These are phyloP conservation scores for Fusarium pseudonygamai DNA, from an alignment of 2,329 filamentous ascomycete genomes.

Conservation along the genomic window DNA sequence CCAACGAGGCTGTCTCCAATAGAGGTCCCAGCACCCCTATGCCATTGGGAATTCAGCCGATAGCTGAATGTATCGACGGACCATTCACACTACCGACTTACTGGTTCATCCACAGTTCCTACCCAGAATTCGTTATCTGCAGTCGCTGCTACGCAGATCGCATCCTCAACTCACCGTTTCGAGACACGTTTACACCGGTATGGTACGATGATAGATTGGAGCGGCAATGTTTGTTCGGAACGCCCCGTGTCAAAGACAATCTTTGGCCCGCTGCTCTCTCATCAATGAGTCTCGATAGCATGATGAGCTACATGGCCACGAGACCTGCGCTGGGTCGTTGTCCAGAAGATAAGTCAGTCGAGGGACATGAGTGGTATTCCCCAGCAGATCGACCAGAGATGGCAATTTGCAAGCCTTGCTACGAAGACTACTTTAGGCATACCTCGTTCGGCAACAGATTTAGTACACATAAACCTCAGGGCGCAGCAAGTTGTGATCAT, in stretches of 20 bases:
- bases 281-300: neutral
- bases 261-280: neutral
- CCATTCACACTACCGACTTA: neutral
- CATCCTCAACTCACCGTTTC: neutral
- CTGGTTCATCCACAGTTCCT: neutral
- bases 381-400: neutral
- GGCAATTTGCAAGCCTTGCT: neutral
- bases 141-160: neutral
- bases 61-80: neutral
- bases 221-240: neutral
- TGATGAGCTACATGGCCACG: neutral
- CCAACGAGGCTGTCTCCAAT: fast-evolving
- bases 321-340: neutral
- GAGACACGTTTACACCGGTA: neutral
- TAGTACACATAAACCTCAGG: neutral
- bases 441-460: neutral
- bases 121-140: neutral
- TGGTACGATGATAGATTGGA: neutral
- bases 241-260: neutral
- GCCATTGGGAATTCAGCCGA: neutral
- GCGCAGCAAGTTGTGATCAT: neutral
- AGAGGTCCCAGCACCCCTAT: neutral
- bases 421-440: neutral
- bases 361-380: neutral
- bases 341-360: neutral